Percentiles rank a stretch among this genome's conserved stretches.
phyloP scores from a whole-genome alignment of 306 rosid species.

The Rosa lucieae region DNA sequence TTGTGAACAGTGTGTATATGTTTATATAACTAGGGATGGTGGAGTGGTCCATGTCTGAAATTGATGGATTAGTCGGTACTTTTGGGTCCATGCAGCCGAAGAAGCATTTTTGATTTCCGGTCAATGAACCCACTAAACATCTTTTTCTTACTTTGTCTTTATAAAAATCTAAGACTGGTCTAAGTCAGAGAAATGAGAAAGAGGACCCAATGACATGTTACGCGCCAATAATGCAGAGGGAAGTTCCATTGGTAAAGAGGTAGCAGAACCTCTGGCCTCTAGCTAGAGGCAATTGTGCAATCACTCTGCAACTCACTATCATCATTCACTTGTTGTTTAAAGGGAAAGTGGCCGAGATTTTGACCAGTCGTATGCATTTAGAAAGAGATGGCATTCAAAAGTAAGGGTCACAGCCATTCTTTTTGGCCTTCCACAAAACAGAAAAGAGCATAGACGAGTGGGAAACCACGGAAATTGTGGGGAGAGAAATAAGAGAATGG shows the following conservation, averaged over 20 bases:
- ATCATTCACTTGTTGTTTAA: constrained; percentile 10
- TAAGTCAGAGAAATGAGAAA: not conserved
- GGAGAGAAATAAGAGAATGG: not conserved
- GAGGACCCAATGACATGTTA: not conserved
- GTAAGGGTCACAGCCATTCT: not conserved
- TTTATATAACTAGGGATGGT: not conserved
- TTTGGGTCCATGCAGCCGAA: constrained; percentile 26
- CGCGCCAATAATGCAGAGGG: constrained; percentile 5
- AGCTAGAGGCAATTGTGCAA: not conserved
- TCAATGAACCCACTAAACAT: constrained; percentile 8
- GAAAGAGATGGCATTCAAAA: not conserved
- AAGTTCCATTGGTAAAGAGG: not conserved
- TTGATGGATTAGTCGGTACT: not conserved
- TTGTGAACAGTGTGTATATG: not conserved
- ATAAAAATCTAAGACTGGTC: constrained; percentile 5
- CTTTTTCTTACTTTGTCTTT: constrained; percentile 34
- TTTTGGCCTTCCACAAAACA: not conserved
- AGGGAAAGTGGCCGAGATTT: constrained; percentile 12
- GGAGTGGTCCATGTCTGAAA: constrained; percentile 8
- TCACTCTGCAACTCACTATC: not conserved
- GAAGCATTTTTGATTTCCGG: constrained; percentile 20
- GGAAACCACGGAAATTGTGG: constrained; percentile 21
- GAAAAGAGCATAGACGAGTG: not conserved
- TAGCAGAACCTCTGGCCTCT: not conserved
- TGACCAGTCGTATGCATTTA: constrained; percentile 4